Conservation (phyloP, 129 eudicot species). For the Centrapalus pauciflorus region DNA sequence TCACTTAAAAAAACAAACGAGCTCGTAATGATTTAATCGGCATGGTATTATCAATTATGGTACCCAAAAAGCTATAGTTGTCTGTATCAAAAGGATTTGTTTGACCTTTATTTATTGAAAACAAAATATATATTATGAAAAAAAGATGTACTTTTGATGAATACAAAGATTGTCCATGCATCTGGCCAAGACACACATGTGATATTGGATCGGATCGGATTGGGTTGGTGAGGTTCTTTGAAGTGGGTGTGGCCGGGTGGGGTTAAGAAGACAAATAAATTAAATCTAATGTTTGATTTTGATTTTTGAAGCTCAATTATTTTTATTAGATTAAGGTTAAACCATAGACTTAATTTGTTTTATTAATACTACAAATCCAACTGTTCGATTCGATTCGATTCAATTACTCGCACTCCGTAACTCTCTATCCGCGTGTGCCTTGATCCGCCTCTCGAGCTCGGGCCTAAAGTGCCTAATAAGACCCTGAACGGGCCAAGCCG, state of each 20-base stretch:
- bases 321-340: conserved; percentile 14
- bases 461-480: conserved; percentile 84
- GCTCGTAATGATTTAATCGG: too few relatives aligned
- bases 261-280: conserved; percentile 31
- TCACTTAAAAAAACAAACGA: too few relatives aligned
- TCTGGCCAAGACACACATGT: conserved; percentile 27
- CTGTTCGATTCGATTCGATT: neutral
- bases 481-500: conserved; percentile 99
- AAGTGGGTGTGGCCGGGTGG: conserved; percentile 20
- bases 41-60: neutral
- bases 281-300: conserved; percentile 4
- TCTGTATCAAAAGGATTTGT: neutral
- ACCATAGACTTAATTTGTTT: conserved; percentile 1
- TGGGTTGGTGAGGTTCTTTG: conserved; percentile 23
- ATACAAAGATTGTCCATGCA: conserved; percentile 28
- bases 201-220: conserved; percentile 18
- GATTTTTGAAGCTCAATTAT: conserved; percentile 5
- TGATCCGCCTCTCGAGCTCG: conserved; percentile 86
- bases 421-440: conserved; percentile 65
- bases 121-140: neutral
- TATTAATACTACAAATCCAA: neutral
- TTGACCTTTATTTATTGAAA: conserved; percentile 9
- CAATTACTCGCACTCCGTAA: conserved; percentile 32
- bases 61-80: neutral
- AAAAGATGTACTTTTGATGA: neutral